Conservation (phyloP, 2,329 filamentous ascomycete genomes). For the Colletotrichum eleusines region DNA sequence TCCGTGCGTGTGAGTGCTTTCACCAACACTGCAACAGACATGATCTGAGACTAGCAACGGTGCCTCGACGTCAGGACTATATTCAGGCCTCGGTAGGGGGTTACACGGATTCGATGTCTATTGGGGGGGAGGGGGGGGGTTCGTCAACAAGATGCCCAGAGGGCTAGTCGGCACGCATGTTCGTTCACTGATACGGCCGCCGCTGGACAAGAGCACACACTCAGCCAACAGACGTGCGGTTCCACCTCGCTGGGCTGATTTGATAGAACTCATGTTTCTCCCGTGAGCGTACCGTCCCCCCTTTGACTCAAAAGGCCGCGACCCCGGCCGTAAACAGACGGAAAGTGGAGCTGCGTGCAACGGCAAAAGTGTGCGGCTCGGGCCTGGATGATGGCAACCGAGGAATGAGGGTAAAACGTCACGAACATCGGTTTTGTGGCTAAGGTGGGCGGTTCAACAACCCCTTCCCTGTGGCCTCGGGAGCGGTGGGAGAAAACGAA, state of each 20-base stretch:
- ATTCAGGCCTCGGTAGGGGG: no score
- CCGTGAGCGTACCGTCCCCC: not conserved
- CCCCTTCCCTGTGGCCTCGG: no score
- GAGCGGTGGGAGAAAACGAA: not conserved
- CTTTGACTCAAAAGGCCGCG: not conserved
- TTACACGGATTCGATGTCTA: not conserved
- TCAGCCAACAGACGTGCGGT: not conserved
- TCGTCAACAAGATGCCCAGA: not conserved
- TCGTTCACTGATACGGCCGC: not conserved
- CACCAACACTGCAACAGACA: not conserved
- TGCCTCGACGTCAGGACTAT: no score
- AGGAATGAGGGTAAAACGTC: not conserved
- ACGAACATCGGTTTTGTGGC: not conserved
- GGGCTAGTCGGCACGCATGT: not conserved
- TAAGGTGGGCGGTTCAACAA: not conserved
- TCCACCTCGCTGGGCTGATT: not conserved
- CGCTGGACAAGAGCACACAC: no score
- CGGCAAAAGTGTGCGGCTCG: not conserved
- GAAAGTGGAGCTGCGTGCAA: not conserved
- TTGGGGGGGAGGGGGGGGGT: no score
- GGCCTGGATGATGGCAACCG: not conserved
- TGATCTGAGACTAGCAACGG: no score
- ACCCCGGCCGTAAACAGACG: no score
- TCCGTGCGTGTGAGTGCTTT: not conserved
- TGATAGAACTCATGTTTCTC: no score